Evolutionary conservation across 164 flowering plant genomes (phyloP).

Genomic region (Stephania cephalantha): DNA sequence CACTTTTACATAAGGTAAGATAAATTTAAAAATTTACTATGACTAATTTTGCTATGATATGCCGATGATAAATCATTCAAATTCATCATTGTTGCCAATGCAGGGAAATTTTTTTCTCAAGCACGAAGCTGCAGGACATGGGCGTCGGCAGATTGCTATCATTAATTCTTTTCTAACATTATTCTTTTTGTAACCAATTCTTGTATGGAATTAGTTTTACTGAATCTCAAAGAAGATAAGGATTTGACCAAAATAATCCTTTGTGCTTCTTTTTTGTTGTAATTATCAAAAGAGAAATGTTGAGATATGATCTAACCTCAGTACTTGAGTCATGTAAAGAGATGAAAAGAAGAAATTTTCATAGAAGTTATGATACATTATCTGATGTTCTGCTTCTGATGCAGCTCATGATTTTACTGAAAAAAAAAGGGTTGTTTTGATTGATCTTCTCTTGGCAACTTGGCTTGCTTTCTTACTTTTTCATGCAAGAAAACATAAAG

Average conservation of each 20-base stretch:
- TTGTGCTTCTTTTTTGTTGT: conserved; percentile 7
- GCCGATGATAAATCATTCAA: neutral
- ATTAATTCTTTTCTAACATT: conserved; percentile 10
- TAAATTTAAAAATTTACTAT: neutral
- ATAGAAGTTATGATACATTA: conserved; percentile 9
- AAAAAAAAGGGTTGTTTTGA: conserved; percentile 18
- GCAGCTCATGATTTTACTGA: conserved; percentile 31
- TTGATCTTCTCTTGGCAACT: conserved; percentile 12
- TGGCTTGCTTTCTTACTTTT: neutral
- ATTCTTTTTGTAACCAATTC: conserved; percentile 20
- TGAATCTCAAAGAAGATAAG: conserved; percentile 12
- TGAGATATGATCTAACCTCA: conserved; percentile 15
- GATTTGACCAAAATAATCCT: conserved; percentile 23
- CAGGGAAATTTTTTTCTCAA: conserved; percentile 19
- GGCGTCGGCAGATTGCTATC: conserved; percentile 20
- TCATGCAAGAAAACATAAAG: conserved; percentile 5
- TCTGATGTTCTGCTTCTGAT: conserved; percentile 7
- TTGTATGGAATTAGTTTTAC: conserved; percentile 8
- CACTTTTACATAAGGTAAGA: conserved; percentile 2
- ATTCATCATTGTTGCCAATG: conserved; percentile 6
- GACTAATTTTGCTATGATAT: neutral
- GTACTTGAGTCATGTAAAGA: conserved; percentile 9
- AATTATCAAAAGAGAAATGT: conserved; percentile 12
- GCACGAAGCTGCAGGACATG: conserved; percentile 11
- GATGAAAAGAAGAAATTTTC: conserved; percentile 13